Conservation (phyloP, 768 basidiomycete species). For the Lanmaoa rubissima region DNA sequence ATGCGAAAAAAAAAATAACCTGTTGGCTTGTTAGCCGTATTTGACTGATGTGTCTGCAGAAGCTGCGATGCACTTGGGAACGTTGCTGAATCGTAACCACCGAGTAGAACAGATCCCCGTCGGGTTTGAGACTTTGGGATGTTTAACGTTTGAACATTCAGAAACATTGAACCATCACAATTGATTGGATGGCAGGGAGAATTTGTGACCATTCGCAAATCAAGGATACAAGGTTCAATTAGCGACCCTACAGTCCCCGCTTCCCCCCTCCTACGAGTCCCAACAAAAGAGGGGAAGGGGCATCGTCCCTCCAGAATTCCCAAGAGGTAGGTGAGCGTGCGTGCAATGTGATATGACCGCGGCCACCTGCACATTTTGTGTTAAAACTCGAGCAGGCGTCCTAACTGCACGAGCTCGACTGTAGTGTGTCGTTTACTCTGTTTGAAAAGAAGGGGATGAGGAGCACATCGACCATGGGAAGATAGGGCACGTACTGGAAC, state of each 20-base stretch:
- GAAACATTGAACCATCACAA: neutral
- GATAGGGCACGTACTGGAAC: conserved; percentile 68
- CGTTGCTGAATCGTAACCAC: neutral
- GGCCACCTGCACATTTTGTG: conserved; percentile 14
- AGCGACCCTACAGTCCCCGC: conserved; percentile 25
- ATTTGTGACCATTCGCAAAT: conserved; percentile 17
- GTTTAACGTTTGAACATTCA: neutral
- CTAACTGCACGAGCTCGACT: conserved; percentile 30
- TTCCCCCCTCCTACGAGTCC: conserved; percentile 20
- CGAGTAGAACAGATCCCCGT: neutral
- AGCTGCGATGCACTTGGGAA: too few species aligned
- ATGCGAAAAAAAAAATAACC: too few species aligned
- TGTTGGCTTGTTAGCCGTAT: too few species aligned
- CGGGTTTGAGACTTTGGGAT: neutral
- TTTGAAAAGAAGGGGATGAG: conserved; percentile 1
- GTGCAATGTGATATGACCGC: conserved; percentile 22
- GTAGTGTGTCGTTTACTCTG: conserved; percentile 37
- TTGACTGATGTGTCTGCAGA: too few species aligned
- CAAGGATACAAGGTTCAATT: conserved; percentile 24
- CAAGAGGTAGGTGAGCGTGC: conserved; percentile 27
- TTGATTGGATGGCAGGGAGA: neutral
- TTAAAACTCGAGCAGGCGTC: conserved; percentile 15
- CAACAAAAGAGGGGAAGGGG: conserved; percentile 21
- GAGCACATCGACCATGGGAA: neutral
- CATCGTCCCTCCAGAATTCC: conserved; percentile 20